phyloP scores from a whole-genome alignment of 805 yeast species.

The Barnettozyma vustinii region DNA sequence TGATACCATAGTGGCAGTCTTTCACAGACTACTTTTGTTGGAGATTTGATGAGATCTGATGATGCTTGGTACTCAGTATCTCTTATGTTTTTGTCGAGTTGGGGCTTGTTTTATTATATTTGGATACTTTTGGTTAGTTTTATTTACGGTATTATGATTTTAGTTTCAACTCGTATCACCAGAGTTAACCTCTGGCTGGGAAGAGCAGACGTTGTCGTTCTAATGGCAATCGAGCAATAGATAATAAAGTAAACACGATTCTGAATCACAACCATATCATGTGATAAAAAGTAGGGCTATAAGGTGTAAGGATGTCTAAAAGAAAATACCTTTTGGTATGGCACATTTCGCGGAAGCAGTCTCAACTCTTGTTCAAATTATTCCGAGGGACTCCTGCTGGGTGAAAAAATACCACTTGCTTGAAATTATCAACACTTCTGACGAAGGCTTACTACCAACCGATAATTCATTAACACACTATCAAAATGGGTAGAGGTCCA shows the following conservation, averaged over 20 bases:
- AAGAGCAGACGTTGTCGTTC: no score
- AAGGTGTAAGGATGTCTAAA: conserved; percentile 1
- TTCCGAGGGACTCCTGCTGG: not conserved
- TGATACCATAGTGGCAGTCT: not conserved
- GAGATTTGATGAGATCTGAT: not conserved
- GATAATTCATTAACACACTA: conserved; percentile 4
- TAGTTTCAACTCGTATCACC: not conserved
- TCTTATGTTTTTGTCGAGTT: not conserved
- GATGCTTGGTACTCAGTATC: not conserved
- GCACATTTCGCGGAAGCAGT: not conserved
- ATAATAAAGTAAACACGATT: no score
- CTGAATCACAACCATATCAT: not conserved
- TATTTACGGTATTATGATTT: not conserved
- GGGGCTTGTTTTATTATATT: not conserved
- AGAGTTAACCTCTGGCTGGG: no score
- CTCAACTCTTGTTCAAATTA: not conserved
- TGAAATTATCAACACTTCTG: conserved; percentile 1
- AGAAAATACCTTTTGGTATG: not conserved
- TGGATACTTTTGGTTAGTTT: not conserved
- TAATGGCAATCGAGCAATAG: no score
- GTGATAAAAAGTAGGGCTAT: not conserved
- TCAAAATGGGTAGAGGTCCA: conserved; percentile 29
- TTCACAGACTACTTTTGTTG: not conserved
- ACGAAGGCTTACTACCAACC: not conserved
- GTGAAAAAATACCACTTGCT: conserved; percentile 9